Conservation (phyloP, 495 filamentous ascomycete genomes). For the Pyrenula massariospora region DNA sequence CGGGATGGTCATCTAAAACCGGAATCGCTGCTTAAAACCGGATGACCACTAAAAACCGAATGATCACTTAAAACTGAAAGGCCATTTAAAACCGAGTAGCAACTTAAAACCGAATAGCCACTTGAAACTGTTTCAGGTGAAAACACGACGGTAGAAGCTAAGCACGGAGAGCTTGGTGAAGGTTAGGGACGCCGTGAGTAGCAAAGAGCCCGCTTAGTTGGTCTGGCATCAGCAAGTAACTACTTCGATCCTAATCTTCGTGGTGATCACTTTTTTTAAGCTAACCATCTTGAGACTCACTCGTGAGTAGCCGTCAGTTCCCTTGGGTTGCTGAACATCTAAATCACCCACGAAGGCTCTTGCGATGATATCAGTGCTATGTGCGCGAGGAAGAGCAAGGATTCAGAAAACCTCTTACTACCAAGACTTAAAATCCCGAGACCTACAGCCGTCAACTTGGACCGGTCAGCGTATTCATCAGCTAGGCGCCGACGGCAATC, state of each 20-base stretch:
- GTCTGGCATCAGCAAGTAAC: neutral
- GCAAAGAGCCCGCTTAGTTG: neutral
- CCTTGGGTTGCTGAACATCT: neutral
- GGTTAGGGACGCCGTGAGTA: neutral
- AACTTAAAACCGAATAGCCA: too few species aligned
- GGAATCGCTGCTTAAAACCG: too few species aligned
- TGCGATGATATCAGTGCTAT: neutral
- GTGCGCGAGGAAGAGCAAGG: neutral
- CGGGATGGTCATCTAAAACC: too few species aligned
- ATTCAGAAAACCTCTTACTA: neutral
- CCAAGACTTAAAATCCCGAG: neutral
- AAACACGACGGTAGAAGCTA: neutral
- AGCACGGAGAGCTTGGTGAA: neutral
- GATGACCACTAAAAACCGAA: too few species aligned
- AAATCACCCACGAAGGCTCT: neutral
- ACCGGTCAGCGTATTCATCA: neutral
- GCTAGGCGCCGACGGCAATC: neutral
- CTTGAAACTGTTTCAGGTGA: neutral
- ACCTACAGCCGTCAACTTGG: neutral
- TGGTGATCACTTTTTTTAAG: neutral
- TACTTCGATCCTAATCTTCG: neutral
- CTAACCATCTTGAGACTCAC: neutral
- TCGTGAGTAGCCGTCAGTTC: neutral
- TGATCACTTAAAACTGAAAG: too few species aligned
- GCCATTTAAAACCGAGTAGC: too few species aligned